Base-by-base conservation (phyloP, 805 yeast genomes). In the Candida sphagnicola region DNA sequence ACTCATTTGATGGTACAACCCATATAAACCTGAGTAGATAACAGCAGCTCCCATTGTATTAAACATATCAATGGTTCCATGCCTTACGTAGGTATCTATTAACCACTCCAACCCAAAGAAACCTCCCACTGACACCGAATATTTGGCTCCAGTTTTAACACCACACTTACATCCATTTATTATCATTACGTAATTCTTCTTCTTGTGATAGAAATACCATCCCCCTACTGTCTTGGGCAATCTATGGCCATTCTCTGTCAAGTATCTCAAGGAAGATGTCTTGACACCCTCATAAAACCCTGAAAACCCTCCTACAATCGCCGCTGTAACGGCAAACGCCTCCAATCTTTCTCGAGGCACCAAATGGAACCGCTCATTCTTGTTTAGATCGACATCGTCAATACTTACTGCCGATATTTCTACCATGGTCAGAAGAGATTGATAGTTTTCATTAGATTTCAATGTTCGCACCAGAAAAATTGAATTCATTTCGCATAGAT, bases 191-290 rank as follows among this genome's bases (percentile, higher is more conserved):
- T 85, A 84, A 59, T 85, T 83, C 63, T 85, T 87, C 45, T 87
- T 72, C 60, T 84, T 86, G 60, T 87, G 93, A 59, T 87, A 87
- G 55, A 82, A 83, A 53, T 83, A 87, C 96, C 95, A 87, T 0
- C 91, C 93, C 15, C 87, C 89, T 38, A 78, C 82, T 0, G 82
- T 78, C 16, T 59, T 70, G 5, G 96, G 96, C 41, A 88, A 62
- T 37, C 96, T 57, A 54, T 87, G 95, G 11, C 93, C 83, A 51
- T 87, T 87, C 48, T 85, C 86, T 2, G 90, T 88, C 34, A 87
- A 65, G 49, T 75, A 87, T 31, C 78, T 70, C 31, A 80, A 59
- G 1, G 84, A 75, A 0, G 85, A 65, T 2, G 55, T 45, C 38
- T 70, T 69, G 49, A 77, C 76, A 3, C 91, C 91, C 12, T 68